Evolutionary conservation across 2,329 filamentous ascomycete species (phyloP), one percentile per base, ranked within the genome.

Genomic region (Pseudogymnoascus sp.): DNA sequence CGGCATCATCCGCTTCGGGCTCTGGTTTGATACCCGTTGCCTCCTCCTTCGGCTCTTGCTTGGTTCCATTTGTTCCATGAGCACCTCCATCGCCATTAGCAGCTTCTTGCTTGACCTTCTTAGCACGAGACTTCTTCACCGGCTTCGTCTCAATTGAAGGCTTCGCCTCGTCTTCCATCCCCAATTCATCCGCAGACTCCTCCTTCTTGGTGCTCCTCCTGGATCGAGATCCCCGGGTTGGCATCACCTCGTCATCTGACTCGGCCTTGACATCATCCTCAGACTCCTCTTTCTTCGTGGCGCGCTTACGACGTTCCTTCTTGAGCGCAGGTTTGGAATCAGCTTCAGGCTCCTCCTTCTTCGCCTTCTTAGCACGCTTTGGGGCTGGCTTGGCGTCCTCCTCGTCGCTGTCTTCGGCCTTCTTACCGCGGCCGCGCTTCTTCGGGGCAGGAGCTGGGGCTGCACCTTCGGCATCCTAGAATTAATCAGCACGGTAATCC

Each of bases 201-300:
- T 69, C 69, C 29, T 72, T 71, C 39, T 72, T 66, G 66, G 74
- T 74, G 59, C 70, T 66, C 61, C 72, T 75, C 65, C 71, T 73
- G 33, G 71, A 69, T 37, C 71, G 71, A 47, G 47, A 57, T 31
- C 64, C 39, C 58, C 41, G 29, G 21, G 54, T 58, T 9, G 54
- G 54, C 54, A 36, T 58, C 54, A 58, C 54, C 17, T 58, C 54
- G 11, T 58, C 54, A 50, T 59, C 59, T 29, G 63, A 61, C 37
- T 64, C 59, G 6, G 24, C 59, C 21, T 57, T 59, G 3, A 60
- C 64, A 13, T 37, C 62, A 17, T 65, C 58, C 2, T 44, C 50
- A 13, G 64, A 64, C 50, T 70, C 67, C 13, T 50, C 44, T 31
- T 50, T 50, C 62, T 69, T 68, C 44, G 72, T 71, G 64, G 74